Evolutionary conservation across 73 alveolate species (phyloP), one percentile per base, ranked within the genome.

Genomic region (Effrenium voratum): DNA sequence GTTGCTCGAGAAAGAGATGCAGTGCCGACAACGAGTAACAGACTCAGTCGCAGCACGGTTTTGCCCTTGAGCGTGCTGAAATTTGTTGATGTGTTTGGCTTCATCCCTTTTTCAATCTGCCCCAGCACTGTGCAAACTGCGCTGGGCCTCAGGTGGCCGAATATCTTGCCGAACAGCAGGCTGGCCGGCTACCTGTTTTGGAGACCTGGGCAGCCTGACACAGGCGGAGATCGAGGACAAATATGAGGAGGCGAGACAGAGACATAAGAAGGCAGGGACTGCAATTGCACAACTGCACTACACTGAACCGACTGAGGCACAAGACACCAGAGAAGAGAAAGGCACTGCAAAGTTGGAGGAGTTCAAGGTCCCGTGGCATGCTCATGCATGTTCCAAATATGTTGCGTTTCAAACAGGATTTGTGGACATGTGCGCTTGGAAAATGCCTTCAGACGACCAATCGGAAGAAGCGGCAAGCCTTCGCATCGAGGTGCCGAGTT

Each of bases 391-490:
- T 8, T 52, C 19, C 19, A 52, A 52, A 52, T 12, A 52, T 8
- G 26, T 52, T 8, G 8, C 19, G 63, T 52, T 52, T 52, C 63
- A 19, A 8, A 52, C 19, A 19, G 63, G 26, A 52, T 52, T 32
- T 12, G 36, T 22, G 40, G 40, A 22, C 75, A 57, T 22, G 30
- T 12, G 30, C 68, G n/a, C n/a, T 57, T 57, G 16, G n/a, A 22
- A 57, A 30, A 57, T 57, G 28, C 28, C 28, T n/a, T 57, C 97
- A 90, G 97, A 90, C 97, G 24, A 44, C 50, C 43, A 90, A 90
- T 41, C 68, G 75, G 87, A 90, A 90, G 97, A 90, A 90, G 97
- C 97, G 97, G 80, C 75, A 70, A 57, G 97, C 76, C 52, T 90
- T 90, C 40, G 97, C 68, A 0, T 72, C 82, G 8, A 86, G 94